Percentiles rank a stretch among this genome's conserved stretches.
Evolutionary conservation across 1,284 basidiomycete species (phyloP).

Genomic region (Coniferiporia sulphurascens): DNA sequence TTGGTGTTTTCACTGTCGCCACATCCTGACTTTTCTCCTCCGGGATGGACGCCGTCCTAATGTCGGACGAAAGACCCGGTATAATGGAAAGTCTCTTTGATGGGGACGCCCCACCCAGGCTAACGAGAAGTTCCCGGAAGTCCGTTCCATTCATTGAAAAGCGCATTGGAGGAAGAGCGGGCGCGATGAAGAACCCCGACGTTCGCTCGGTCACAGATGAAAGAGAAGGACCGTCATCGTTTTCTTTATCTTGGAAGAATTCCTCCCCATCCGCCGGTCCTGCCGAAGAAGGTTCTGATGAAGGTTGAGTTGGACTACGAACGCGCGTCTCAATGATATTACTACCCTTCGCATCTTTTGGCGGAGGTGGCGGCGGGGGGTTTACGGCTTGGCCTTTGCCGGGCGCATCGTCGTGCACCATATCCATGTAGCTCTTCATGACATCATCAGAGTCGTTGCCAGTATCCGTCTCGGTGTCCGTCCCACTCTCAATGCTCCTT

Average conservation of each 20-base stretch:
- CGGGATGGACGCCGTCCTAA: constrained; percentile 26
- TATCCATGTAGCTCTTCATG: constrained; percentile 22
- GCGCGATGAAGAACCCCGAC: constrained; percentile 70
- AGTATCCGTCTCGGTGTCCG: constrained; percentile 57
- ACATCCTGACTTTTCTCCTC: constrained; percentile 30
- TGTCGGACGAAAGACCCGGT: constrained; percentile 11
- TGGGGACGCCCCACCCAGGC: constrained; percentile 42
- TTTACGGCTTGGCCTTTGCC: constrained; percentile 13
- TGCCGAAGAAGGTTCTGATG: constrained; percentile 13
- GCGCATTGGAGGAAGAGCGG: constrained; percentile 75
- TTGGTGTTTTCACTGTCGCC: constrained; percentile 32
- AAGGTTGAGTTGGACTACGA: constrained; percentile 22
- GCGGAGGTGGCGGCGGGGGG: constrained; percentile 43
- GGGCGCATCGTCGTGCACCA: constrained; percentile 20
- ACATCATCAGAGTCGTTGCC: constrained; percentile 30
- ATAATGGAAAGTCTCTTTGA: constrained; percentile 39
- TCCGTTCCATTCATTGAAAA: constrained; percentile 78
- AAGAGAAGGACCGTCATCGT: constrained; percentile 22
- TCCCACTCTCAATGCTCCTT: constrained; percentile 65
- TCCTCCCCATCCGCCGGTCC: constrained; percentile 24
- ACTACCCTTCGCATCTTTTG: constrained; percentile 38
- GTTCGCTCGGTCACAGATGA: constrained; percentile 61
- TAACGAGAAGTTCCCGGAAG: constrained; percentile 66
- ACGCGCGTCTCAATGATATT: neutral
- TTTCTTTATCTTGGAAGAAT: constrained; percentile 29